Conservation (phyloP, 306 rosid species). For the Citrullus amarus region DNA sequence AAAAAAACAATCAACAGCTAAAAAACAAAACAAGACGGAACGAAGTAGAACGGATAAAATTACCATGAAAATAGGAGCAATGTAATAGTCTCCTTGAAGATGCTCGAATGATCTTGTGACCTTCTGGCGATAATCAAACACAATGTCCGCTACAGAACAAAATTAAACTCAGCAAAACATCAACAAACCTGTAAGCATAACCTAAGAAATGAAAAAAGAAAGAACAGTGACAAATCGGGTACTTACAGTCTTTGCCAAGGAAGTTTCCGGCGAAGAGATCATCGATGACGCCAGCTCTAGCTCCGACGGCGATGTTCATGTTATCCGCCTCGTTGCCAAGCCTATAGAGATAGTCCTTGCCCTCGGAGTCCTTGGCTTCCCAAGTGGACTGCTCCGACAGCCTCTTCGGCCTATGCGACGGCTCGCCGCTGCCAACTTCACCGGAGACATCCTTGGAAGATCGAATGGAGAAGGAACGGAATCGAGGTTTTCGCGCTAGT, state of each 20-base stretch:
- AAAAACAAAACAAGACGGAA: neutral
- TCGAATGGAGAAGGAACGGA: constrained; percentile 13
- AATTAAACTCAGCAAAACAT: neutral
- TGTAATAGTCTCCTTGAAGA: constrained; percentile 85
- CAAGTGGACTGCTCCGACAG: constrained; percentile 79
- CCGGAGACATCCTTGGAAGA: constrained; percentile 20
- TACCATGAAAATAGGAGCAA: constrained; percentile 94
- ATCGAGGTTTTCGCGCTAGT: neutral
- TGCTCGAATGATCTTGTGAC: constrained; percentile 68
- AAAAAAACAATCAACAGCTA: neutral
- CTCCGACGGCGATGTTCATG: constrained; percentile 95
- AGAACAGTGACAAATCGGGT: neutral
- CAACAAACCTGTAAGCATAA: neutral
- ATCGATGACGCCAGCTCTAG: constrained; percentile 74
- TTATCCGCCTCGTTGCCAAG: constrained; percentile 84
- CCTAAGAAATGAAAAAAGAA: neutral
- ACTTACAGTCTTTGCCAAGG: constrained; percentile 70
- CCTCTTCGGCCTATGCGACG: constrained; percentile 20
- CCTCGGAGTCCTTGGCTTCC: constrained; percentile 71
- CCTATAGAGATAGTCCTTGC: constrained; percentile 71
- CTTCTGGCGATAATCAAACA: constrained; percentile 94
- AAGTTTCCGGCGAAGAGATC: constrained; percentile 71
- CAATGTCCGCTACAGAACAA: constrained; percentile 58
- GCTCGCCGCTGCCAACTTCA: constrained; percentile 1
- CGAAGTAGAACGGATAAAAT: neutral